Conservation (phyloP, 2,329 filamentous ascomycete species). For the Neofusicoccum cordaticola region DNA sequence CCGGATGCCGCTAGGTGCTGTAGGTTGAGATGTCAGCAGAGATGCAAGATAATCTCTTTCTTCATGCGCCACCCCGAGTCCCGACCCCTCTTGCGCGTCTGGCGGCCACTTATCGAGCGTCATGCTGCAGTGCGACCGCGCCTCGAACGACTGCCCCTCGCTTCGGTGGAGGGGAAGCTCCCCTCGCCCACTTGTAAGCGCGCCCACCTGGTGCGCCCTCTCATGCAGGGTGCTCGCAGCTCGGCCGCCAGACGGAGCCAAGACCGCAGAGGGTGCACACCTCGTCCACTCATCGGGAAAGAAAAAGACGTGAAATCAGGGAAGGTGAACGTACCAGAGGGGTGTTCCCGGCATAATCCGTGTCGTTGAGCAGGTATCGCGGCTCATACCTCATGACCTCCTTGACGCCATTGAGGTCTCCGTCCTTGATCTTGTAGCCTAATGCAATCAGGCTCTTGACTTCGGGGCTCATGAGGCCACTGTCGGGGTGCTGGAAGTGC, state of each 20-base stretch:
- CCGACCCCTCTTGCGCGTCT: not conserved
- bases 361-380: conserved; percentile 66
- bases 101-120: not conserved
- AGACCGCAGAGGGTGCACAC: not conserved
- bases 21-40: conserved; percentile 6
- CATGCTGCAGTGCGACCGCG: not conserved
- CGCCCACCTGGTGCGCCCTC: too few species aligned
- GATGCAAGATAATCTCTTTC: conserved; percentile 15
- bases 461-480: conserved; percentile 52
- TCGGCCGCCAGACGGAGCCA: not conserved
- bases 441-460: conserved; percentile 70
- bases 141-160: not conserved
- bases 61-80: conserved; percentile 1
- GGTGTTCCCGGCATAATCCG: conserved; percentile 81
- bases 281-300: not conserved
- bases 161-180: conserved; percentile 1
- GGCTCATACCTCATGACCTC: conserved; percentile 67
- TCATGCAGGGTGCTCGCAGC: too few species aligned
- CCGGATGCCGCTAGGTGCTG: conserved; percentile 59
- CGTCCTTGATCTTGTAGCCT: conserved; percentile 74
- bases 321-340: conserved; percentile 41
- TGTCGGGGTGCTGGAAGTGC: conserved; percentile 72
- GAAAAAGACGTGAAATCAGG: not conserved
- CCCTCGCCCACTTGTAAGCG: not conserved
- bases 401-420: conserved; percentile 63